A percentile compares a stretch with the other conserved stretches of the same genome.
Evolutionary conservation across 306 rosid species (phyloP).

Genomic region (Pachyrhizus erosus): DNA sequence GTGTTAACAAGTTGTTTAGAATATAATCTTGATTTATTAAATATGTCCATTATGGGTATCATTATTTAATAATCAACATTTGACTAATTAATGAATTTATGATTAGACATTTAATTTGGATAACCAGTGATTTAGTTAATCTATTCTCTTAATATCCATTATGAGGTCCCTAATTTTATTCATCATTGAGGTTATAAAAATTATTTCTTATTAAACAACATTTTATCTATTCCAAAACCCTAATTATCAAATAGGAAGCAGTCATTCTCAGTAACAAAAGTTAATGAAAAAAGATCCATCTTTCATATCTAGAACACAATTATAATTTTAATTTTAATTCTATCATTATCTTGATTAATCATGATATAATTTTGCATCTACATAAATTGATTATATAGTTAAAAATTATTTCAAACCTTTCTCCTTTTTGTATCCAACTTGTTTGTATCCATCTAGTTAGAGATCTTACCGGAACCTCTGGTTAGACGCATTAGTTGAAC

Average conservation of each 20-base stretch:
- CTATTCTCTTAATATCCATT: no score
- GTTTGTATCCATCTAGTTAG: neutral
- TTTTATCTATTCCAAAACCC: neutral
- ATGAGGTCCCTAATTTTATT: neutral
- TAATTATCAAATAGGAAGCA: neutral
- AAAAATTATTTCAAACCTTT: neutral
- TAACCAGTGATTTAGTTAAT: no score
- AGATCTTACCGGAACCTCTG: neutral
- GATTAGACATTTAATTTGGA: no score
- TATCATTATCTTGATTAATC: neutral
- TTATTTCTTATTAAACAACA: neutral
- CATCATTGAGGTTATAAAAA: neutral
- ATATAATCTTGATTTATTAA: neutral
- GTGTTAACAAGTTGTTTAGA: no score
- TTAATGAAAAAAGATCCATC: neutral
- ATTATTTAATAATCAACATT: no score
- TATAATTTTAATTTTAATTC: neutral
- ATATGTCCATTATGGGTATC: neutral
- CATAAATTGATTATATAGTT: neutral
- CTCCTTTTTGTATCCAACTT: no score
- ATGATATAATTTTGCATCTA: neutral
- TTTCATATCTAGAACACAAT: neutral
- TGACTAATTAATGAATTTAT: neutral
- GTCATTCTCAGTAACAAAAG: neutral
- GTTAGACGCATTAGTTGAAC: neutral